These are phyloP conservation scores for Hypholoma sublateritium DNA, from an alignment of 768 basidiomycete genomes.

Conservation along the genomic window DNA sequence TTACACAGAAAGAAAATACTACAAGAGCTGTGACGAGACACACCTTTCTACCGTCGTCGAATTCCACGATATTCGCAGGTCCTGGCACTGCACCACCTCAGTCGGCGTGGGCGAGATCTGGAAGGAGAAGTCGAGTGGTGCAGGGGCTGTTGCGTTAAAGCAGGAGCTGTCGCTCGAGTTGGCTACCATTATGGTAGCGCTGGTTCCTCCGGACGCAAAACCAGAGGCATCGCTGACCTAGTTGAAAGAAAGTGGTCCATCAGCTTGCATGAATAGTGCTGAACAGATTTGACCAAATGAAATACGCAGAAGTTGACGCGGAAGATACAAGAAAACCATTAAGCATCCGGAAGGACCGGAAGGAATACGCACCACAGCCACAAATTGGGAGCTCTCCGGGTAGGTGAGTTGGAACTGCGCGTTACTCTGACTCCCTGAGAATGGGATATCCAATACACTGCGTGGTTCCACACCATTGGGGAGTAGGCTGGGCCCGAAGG, in stretches of 20 bases:
- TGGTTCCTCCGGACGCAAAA: slow-evolving; percentile 77
- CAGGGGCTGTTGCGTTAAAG: slow-evolving; percentile 48
- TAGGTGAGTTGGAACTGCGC: slow-evolving; percentile 59
- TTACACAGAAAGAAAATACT: too few relatives aligned
- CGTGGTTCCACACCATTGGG: slow-evolving; percentile 63
- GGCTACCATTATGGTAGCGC: slow-evolving; percentile 57
- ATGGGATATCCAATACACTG: slow-evolving; percentile 54
- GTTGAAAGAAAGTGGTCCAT: too few relatives aligned
- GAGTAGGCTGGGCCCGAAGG: slow-evolving; percentile 63
- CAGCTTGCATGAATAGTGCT: too few relatives aligned
- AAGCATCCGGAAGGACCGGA: too few relatives aligned
- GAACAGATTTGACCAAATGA: too few relatives aligned
- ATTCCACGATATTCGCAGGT: slow-evolving; percentile 70
- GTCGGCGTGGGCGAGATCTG: slow-evolving; percentile 55
- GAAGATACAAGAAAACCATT: too few relatives aligned
- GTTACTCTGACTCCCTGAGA: slow-evolving; percentile 39
- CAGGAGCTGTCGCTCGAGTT: slow-evolving; percentile 55
- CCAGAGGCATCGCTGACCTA: slow-evolving; percentile 34
- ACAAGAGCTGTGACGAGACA: slow-evolving; percentile 18
- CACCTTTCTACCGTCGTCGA: slow-evolving; percentile 52
- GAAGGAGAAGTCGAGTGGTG: slow-evolving; percentile 57
- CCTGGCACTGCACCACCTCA: slow-evolving; percentile 62
- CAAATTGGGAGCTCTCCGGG: slow-evolving; percentile 69
- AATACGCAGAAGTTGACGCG: too few relatives aligned
- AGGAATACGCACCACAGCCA: too few relatives aligned